Evolutionary conservation across 371 early-diverging fungal species (phyloP).

Genomic region (Lichtheimia ornata): DNA sequence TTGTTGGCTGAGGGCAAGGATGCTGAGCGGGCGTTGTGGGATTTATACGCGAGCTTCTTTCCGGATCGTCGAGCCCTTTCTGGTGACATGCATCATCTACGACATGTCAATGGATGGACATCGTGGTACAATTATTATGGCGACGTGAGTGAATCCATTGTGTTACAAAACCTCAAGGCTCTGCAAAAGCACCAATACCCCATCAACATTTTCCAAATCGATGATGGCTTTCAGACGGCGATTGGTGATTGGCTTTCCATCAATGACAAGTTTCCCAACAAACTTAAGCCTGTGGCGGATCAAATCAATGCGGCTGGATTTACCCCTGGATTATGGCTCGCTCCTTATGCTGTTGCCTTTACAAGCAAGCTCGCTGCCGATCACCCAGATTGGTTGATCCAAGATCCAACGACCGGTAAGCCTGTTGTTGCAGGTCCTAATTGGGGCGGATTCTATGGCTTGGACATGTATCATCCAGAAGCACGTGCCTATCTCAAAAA

Average conservation of each 20-base stretch:
- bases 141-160: constrained; percentile 52
- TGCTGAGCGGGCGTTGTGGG: constrained; percentile 48
- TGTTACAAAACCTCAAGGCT: constrained; percentile 48
- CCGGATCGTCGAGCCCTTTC: constrained; percentile 29
- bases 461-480: constrained; percentile 53
- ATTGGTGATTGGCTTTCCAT: constrained; percentile 64
- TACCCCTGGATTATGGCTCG: constrained; percentile 62
- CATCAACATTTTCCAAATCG: constrained; percentile 61
- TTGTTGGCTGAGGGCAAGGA: constrained; percentile 36
- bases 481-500: constrained; percentile 50
- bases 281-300: constrained; percentile 44
- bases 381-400: constrained; percentile 58
- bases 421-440: constrained; percentile 47
- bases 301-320: constrained; percentile 46
- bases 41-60: constrained; percentile 43
- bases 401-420: constrained; percentile 32
- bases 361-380: constrained; percentile 48
- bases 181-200: constrained; percentile 45
- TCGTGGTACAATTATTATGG: constrained; percentile 65
- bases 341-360: constrained; percentile 57
- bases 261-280: constrained; percentile 53
- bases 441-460: constrained; percentile 56
- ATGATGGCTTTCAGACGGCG: constrained; percentile 60
- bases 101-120: constrained; percentile 56
- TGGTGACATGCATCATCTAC: constrained; percentile 21